Evolutionary conservation across 306 rosid species (phyloP), one percentile per base, ranked within the genome.

Genomic region (Betula pendula): DNA sequence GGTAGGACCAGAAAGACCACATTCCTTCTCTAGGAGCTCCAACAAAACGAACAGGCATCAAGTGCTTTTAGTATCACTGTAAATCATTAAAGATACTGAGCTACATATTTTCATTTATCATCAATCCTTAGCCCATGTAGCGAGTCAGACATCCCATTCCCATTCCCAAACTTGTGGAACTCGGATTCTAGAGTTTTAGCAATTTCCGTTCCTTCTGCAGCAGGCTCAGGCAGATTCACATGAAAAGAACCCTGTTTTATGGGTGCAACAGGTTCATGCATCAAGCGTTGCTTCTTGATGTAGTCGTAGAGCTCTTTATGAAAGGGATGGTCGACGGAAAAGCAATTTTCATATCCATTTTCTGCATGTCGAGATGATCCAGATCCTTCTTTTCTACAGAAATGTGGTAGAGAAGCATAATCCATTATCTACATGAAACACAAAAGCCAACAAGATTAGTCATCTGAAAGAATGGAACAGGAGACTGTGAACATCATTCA

Each of bases 171-270:
- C 77, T 85, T 87, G 65, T 88, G 86, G 0, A 90, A 72, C 82
- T 89, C 94, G 5, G 96, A 84, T 86, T 88, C 90, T 81, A 92
- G 75, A 25, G 89, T 89, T 85, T 76, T 82, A 66, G 85, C 90
- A 27, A 89, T 82, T 75, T 75, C 83, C 8, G 82, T 80, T 86
- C 89, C 89, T 75, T 89, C 89, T 10, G 80, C 76, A 1, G 83
- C 84, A 59, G 91, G 88, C 77, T 85, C 91, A 6, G 96, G 96
- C 60, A 92, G 71, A 68, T 84, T 84, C 63, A 90, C 97, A 65
- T 92, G 97, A 79, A 89, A 90, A 11, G 98, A 95, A 77, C 98
- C 96, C 68, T 89, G 91, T 68, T 87, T 94, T 81, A 85, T 85
- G 49, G 88, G 96, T 44, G 10, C 75, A 70, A 65, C 85, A n/a